Base-by-base conservation (phyloP, 2,329 filamentous ascomycete genomes). In the Claviceps sp. region DNA sequence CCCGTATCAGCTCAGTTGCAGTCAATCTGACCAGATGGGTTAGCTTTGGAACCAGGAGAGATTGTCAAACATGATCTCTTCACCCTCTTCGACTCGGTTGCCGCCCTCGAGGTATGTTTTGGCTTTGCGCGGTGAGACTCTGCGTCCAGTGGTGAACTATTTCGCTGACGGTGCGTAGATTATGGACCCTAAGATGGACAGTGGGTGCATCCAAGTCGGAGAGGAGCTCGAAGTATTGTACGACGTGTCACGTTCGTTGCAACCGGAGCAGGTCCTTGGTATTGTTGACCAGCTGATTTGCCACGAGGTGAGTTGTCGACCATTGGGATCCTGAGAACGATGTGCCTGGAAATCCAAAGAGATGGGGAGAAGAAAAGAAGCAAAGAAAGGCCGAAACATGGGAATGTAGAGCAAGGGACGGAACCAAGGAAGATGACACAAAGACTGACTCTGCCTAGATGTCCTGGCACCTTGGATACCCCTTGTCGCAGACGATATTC, bases 111-210 rank as follows among this genome's bases (percentile, higher is more conserved):
- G 78, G 82, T 78, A 65, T 52, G 69, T 55, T 34, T 37, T 37
- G 45, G 30, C 9, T 34, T 34, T 34, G 30, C 9, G 30, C 30
- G 11, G 44, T 45, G 26, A 24, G 13, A 30, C 4, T 16, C 20
- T 9, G 4, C 9, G 14, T 5, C 14, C 8, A 4, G 44, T 18
- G 9, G 34, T 8, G 46, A 47, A 34, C 46, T 20, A 8, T 30
- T 41, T 2, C 14, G 14, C 49, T 50, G 49, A 50, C 20, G 18
- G 14, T 3, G 8, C 34, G 4, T 45, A 98, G 93, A 95, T 98
- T 60, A 96, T 96, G 88, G 93, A 98, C 63, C 84, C 87, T 1
- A 98, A 97, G 70, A 98, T 98, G 93, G 93, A 98, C 67, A 96
- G 89, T 63, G 93, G 93, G 30, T 89, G 85, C 58, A 73, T 94